Base-by-base conservation (phyloP, 2,329 filamentous ascomycete species). In the Rhytidhysteron rufulum region DNA sequence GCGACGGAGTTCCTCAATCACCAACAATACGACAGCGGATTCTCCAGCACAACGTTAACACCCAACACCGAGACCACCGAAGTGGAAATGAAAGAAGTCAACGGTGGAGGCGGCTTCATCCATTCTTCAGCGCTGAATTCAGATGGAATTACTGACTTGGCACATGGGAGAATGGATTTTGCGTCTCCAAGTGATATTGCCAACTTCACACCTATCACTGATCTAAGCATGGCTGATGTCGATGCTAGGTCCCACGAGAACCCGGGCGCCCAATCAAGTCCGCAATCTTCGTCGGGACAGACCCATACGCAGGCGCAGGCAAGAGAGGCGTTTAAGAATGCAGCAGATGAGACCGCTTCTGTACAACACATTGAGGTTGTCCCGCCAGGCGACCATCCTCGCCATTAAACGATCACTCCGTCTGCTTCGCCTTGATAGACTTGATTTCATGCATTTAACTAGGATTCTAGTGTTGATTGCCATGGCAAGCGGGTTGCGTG, bases 61-160 rank as follows among this genome's bases (percentile, higher is more conserved):
- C 62, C 62, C 3, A 58, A 62, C 13, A 62, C 60, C 2, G 60
- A 63, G 13, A 33, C 57, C 13, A 57, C 52, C 2, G 57, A 60
- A 9, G 53, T 41, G 21, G 57, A 62, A 35, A 59, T 57, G 52
- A 43, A 55, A 7, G 57, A 61, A 34, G 43, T 55, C 15, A 50
- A 55, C 32, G 51, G 51, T 7, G 52, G n/a, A n/a, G n/a, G n/a
- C n/a, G n/a, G n/a, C n/a, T n/a, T n/a, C n/a, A n/a, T n/a, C n/a
- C n/a, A n/a, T n/a, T n/a, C n/a, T n/a, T n/a, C n/a, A n/a, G n/a
- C n/a, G n/a, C n/a, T n/a, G n/a, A n/a, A n/a, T n/a, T n/a, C 13
- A 47, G 7, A 53, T 54, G 24, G 45, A 41, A 10, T 48, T 49
- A 4, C 47, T 55, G 47, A 39, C 42, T 3, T 53, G 55, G 53